Percentiles rank a stretch among this genome's conserved stretches.
phyloP scores from a whole-genome alignment of 495 filamentous ascomycete species.

The Penicillium chermesinum region DNA sequence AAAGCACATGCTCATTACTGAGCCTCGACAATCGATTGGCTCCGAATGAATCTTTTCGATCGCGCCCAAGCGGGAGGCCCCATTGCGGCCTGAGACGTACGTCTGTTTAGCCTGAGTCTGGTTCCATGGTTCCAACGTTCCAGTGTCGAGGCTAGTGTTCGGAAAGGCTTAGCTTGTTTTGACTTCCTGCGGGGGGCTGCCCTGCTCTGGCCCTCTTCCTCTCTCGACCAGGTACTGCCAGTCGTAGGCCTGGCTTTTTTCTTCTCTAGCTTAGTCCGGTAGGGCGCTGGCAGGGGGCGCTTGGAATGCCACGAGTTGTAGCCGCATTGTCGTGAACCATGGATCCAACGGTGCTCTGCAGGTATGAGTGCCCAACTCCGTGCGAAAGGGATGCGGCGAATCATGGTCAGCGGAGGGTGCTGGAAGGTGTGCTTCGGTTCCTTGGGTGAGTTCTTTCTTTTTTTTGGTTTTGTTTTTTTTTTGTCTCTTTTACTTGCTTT shows the following conservation, averaged over 20 bases:
- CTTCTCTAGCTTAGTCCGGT: neutral
- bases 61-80: constrained; percentile 9
- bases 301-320: constrained; percentile 5
- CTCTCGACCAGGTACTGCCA: constrained; percentile 2
- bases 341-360: constrained; percentile 9
- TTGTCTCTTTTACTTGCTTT: neutral
- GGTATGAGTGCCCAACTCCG: constrained; percentile 21
- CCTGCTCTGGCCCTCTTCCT: too few species aligned
- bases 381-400: constrained; percentile 7
- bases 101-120: neutral
- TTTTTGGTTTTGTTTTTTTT: neutral
- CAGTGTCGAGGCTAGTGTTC: constrained; percentile 2
- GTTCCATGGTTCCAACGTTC: neutral
- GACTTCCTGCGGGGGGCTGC: too few species aligned
- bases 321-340: constrained; percentile 22
- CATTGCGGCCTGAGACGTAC: constrained; percentile 16
- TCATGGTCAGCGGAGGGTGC: neutral
- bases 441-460: neutral
- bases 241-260: neutral
- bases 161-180: constrained; percentile 1
- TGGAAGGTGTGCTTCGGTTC: neutral
- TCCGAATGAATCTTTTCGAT: constrained; percentile 23
- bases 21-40: constrained; percentile 20
- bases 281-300: neutral
- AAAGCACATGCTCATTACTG: neutral